Conservation (phyloP, 192 early-diverging fungal genomes). For the Paraglomus brasilianum region DNA sequence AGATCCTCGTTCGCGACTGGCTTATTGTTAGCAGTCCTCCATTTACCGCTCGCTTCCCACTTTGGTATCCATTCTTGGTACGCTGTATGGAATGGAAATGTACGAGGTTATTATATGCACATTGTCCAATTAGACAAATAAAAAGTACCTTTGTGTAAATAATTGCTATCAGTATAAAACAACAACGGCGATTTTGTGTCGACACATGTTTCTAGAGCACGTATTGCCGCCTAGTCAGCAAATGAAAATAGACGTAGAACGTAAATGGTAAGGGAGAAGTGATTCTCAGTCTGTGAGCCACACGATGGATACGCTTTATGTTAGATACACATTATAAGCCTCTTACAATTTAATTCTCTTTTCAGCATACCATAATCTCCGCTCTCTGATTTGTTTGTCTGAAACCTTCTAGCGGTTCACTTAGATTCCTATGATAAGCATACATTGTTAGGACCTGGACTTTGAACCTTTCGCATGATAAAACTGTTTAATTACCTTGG, state of each 20-base stretch:
- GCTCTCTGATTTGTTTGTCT: conserved; percentile 75
- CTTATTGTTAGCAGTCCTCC: conserved; percentile 55
- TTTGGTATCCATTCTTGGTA: conserved; percentile 64
- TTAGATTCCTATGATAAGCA: conserved; percentile 52
- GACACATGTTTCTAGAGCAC: conserved; percentile 52
- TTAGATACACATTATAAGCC: neutral
- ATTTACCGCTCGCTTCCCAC: conserved; percentile 72
- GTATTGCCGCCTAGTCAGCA: conserved; percentile 48
- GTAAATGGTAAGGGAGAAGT: too few relatives aligned
- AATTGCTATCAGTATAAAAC: conserved; percentile 77
- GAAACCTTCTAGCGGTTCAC: conserved; percentile 48
- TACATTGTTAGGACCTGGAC: neutral
- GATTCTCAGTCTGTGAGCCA: too few relatives aligned
- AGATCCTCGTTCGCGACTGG: conserved; percentile 79
- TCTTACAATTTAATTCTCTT: neutral
- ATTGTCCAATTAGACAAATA: neutral
- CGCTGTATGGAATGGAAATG: conserved; percentile 35
- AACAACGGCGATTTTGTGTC: conserved; percentile 40
- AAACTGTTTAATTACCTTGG: conserved; percentile 49
- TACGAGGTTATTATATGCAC: neutral
- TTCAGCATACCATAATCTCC: conserved; percentile 52
- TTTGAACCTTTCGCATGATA: too few relatives aligned
- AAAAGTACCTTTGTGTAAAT: conserved; percentile 61
- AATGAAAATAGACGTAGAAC: neutral
- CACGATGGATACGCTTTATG: too few relatives aligned